A percentile compares a stretch with the other conserved stretches of the same genome.
Conservation (phyloP, 352 stramenopile species). For the Bremia lactucae region DNA sequence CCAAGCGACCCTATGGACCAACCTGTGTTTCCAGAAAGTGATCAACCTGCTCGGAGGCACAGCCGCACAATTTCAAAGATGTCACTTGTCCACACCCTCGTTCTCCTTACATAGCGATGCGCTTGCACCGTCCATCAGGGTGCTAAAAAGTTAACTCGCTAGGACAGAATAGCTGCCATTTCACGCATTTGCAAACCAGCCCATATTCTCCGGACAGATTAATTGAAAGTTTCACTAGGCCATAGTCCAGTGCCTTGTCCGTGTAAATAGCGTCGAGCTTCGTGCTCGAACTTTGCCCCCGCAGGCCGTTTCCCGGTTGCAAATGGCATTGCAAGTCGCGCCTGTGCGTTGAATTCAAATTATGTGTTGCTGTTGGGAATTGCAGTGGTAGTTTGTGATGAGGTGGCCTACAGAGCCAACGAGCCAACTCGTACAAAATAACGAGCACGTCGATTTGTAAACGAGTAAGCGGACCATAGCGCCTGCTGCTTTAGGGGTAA, state of each 20-base stretch:
- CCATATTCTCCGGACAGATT: constrained; percentile 39
- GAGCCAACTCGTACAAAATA: constrained; percentile 68
- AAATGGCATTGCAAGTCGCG: constrained; percentile 25
- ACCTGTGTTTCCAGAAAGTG: constrained; percentile 64
- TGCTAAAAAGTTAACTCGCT: constrained; percentile 66
- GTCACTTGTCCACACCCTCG: constrained; percentile 27
- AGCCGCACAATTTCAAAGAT: constrained; percentile 35
- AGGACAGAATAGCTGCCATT: constrained; percentile 27
- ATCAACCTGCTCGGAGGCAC: constrained; percentile 40
- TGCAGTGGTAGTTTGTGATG: constrained; percentile 77
- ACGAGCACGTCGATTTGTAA: constrained; percentile 40
- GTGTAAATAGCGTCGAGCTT: constrained; percentile 31
- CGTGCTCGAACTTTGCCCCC: constrained; percentile 22
- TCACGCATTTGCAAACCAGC: constrained; percentile 45
- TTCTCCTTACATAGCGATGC: constrained; percentile 61
- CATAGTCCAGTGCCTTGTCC: constrained; percentile 38
- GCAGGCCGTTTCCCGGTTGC: constrained; percentile 31
- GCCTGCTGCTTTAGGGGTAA: constrained; percentile 22
- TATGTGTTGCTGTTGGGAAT: constrained; percentile 32
- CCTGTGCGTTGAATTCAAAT: constrained; percentile 57
- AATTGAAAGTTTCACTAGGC: constrained; percentile 48
- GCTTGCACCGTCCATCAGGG: constrained; percentile 53
- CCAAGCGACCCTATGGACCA: constrained; percentile 56
- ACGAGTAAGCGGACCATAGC: constrained; percentile 53
- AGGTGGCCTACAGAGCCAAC: constrained; percentile 63